A percentile compares a stretch with the other conserved stretches of the same genome.
Evolutionary conservation across 1,284 basidiomycete genomes (phyloP).

Genomic region (Microbotryum violaceum): DNA sequence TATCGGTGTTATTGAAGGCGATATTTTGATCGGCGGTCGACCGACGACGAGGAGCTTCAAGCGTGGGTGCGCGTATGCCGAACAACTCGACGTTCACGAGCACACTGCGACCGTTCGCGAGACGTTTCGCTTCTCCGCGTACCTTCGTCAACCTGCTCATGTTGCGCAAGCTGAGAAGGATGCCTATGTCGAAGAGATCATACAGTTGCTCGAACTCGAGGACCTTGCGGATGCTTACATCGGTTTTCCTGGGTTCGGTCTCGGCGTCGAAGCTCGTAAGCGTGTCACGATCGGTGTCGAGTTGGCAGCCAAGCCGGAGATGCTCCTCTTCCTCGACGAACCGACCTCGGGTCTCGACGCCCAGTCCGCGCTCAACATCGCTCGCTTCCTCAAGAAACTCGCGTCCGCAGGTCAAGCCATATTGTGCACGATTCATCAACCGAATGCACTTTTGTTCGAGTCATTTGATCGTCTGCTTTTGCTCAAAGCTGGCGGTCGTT

Average conservation of each 20-base stretch:
- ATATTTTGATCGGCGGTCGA: constrained; percentile 70
- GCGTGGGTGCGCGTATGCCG: constrained; percentile 49
- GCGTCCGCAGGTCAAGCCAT: constrained; percentile 73
- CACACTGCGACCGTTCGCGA: constrained; percentile 59
- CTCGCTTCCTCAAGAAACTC: constrained; percentile 68
- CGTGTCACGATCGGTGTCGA: constrained; percentile 70
- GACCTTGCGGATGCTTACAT: constrained; percentile 65
- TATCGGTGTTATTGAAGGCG: constrained; percentile 71
- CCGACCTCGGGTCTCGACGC: constrained; percentile 64
- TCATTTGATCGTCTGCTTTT: constrained; percentile 34
- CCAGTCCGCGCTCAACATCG: constrained; percentile 79
- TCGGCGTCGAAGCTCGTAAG: constrained; percentile 63
- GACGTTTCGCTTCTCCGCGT: constrained; percentile 71
- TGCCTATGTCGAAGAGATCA: constrained; percentile 68
- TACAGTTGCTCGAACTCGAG: constrained; percentile 70
- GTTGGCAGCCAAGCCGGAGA: constrained; percentile 61
- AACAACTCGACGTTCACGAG: constrained; percentile 32
- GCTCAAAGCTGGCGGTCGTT: constrained; percentile 34
- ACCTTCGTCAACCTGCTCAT: constrained; percentile 64
- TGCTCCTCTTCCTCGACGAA: constrained; percentile 75
- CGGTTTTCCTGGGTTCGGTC: constrained; percentile 55
- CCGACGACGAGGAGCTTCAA: constrained; percentile 62
- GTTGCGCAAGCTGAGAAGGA: constrained; percentile 66
- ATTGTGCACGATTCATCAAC: constrained; percentile 57
- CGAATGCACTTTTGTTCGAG: constrained; percentile 48